phyloP scores from a whole-genome alignment of 345 rosid genomes.

The Physaria fendleri region DNA sequence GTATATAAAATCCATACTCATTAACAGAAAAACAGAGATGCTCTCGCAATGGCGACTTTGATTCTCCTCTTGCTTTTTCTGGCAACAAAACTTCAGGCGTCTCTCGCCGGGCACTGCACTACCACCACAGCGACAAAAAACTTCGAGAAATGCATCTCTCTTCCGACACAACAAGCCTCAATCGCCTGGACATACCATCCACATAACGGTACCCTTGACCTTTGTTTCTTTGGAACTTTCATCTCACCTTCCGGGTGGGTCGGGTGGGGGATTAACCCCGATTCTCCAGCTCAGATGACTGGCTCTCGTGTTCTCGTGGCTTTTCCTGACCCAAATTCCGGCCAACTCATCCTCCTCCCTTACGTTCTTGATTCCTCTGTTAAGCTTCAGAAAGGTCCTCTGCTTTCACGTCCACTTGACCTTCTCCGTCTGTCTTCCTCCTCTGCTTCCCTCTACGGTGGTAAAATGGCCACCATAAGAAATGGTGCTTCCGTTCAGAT shows the following conservation, averaged over 20 bases:
- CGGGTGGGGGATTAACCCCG: constrained; percentile 79
- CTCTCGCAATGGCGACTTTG: constrained; percentile 6
- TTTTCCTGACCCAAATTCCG: constrained; percentile 88
- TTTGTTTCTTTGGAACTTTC: constrained; percentile 84
- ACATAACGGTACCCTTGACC: constrained; percentile 69
- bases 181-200: constrained; percentile 89
- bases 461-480: constrained; percentile 82
- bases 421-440: constrained; percentile 59
- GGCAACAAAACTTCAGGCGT: constrained; percentile 17
- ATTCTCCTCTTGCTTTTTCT: constrained; percentile 26
- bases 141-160: constrained; percentile 66
- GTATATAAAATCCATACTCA: not conserved
- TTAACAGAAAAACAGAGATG: constrained; percentile 9
- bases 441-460: constrained; percentile 76
- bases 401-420: constrained; percentile 79
- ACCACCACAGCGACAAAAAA: constrained; percentile 47
- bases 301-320: constrained; percentile 77
- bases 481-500: constrained; percentile 78
- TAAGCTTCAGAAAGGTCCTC: constrained; percentile 76
- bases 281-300: constrained; percentile 59
- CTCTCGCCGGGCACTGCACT: constrained; percentile 49
- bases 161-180: constrained; percentile 93
- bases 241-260: constrained; percentile 99
- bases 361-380: constrained; percentile 71
- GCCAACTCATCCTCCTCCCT: constrained; percentile 70